Base-by-base conservation (phyloP, 1,284 basidiomycete species). In the Pisolithus thermaeus region DNA sequence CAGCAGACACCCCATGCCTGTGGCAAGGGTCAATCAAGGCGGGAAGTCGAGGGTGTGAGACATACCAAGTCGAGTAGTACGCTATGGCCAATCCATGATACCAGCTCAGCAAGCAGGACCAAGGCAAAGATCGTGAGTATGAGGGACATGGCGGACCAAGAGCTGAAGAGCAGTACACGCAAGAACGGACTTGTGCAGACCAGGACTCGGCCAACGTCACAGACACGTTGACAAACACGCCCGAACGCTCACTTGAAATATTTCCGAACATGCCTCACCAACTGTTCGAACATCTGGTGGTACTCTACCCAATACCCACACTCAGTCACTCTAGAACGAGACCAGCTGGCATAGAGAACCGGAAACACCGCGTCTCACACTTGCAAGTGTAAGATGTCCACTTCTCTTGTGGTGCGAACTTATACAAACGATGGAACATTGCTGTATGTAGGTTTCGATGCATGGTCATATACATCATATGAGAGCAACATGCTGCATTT, bases 21-120 rank as follows among this genome's bases (percentile, higher is more conserved):
- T 22, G 46, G 47, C 44, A 12, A 52, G 25, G 25, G 16, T 50
- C 45, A 27, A 42, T 46, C 51, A 45, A 22, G 32, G 23, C 22
- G 36, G 47, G 47, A 47, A 27, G 3, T 20, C 35, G 16, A 46
- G 52, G 50, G 38, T 23, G 32, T 45, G 32, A 46, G 78, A 16
- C 88, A 59, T 59, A 94, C 92, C 53, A 84, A 67, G 51, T 90
- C 86, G 54, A 88, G 77, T 16, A 97, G 76, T 22, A 90, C 85
- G 18, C 86, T 81, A 65, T 91, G 81, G 48, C 93, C 93, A 52
- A 95, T 79, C 92, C 92, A 95, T 51, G 84, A 80, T 55, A 96
- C 78, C 57, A 91, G 73, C 66, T 94, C 87, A 7, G 89, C 86
- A 53, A 90, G 59, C 59, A 95, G 82, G 28, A 92, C 89, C 54